These are phyloP conservation scores for Limonomyces culmigenus DNA, from an alignment of 1,284 basidiomycete genomes.

Conservation along the genomic window DNA sequence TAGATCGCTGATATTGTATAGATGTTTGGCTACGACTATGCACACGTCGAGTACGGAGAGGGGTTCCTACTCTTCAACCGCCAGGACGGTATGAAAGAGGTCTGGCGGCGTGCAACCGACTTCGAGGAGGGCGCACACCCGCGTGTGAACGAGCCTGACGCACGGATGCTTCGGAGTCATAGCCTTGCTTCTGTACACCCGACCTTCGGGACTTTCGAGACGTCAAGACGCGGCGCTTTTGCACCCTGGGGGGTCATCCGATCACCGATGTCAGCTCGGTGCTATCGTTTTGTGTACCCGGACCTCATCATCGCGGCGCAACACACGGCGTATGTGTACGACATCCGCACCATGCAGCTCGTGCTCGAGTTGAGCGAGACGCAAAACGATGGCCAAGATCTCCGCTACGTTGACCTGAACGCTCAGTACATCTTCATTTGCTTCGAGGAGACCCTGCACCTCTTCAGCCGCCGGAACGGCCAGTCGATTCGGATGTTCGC, in stretches of 20 bases:
- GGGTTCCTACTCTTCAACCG: conserved; percentile 60
- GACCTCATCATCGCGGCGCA: conserved; percentile 31
- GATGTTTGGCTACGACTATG: conserved; percentile 34
- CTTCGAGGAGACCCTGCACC: conserved; percentile 28
- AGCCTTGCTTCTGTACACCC: conserved; percentile 4
- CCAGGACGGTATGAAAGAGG: conserved; percentile 34
- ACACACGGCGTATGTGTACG: conserved; percentile 35
- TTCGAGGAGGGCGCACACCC: conserved; percentile 11
- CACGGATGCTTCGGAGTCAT: conserved; percentile 14
- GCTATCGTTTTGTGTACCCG: conserved; percentile 55
- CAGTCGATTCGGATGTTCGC: conserved; percentile 7
- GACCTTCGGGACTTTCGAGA: conserved; percentile 1
- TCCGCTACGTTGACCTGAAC: conserved; percentile 49
- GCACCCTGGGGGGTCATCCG: conserved; percentile 37
- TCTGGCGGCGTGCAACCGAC: conserved; percentile 37
- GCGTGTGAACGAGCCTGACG: conserved; percentile 17
- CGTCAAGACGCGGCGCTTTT: conserved; percentile 26
- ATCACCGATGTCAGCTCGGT: conserved; percentile 27
- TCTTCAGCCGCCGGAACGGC: conserved; percentile 30
- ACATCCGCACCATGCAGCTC: conserved; percentile 31
- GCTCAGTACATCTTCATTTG: conserved; percentile 44
- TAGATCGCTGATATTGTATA: conserved; percentile 15
- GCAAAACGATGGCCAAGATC: conserved; percentile 3
- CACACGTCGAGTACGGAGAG: conserved; percentile 59
- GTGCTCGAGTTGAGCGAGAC: conserved; percentile 24